Base-by-base conservation (phyloP, 768 basidiomycete species). In the Piloderma croceum region DNA sequence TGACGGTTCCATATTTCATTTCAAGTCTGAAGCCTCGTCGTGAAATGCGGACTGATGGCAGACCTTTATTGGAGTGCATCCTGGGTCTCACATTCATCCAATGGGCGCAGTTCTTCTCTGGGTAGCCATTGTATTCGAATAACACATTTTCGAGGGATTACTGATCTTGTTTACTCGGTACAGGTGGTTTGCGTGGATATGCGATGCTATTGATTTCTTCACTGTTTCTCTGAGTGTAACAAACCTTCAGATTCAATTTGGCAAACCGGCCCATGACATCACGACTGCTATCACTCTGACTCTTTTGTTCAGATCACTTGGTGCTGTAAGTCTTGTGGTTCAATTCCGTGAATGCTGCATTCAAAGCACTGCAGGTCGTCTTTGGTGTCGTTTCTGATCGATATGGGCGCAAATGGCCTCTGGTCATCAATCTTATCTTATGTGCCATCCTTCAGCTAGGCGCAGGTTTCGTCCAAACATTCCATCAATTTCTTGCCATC, bases 351-450 rank as follows among this genome's bases (percentile, higher is more conserved):
- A 12, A 3, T 4, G 5, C 15, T 25, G 11, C 6, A 7, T 15
- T 9, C 23, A 12, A 47, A 17, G 36, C 22, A 37, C 24, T 35
- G 39, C 24, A 65, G 65, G 41, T 90, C 36, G 64, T 91, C 49
- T 92, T 94, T 49, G 91, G 90, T 34, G 58, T 91, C 31, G 51
- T 83, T n/a, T 86, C 85, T 2, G 93, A 96, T 58, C 78, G 93
- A 3, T 94, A 70, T 58, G 93, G 93, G 4, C 76, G 93, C 21
- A 94, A 93, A 70, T 98, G 91, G 91, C 91, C 91, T 4, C 70
- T 93, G 4, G 78, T 94, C 21, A 47, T 52, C 47, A 92, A 91
- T 57, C 70, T 93, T 17, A 33, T 90, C 19, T 55, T 92, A 34
- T 76, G 90, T 45, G 70, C 75, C 11, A 57, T 74, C 4, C 76